Base-by-base conservation (phyloP, 176 grass and related monocot genomes). In the Eleusine coracana region DNA sequence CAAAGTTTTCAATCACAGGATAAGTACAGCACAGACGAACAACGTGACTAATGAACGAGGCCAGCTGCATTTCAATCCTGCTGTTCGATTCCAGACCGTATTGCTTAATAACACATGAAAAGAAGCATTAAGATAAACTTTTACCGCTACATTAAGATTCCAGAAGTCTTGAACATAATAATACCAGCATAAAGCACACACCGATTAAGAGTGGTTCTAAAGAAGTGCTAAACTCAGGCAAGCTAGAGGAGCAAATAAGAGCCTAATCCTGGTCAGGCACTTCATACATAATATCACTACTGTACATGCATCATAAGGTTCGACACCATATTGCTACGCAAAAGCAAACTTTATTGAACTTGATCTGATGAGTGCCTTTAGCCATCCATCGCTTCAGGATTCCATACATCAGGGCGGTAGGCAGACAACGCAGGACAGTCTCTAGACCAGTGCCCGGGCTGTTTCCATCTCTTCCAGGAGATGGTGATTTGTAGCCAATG, bases 301-400 rank as follows among this genome's bases (percentile, higher is more conserved):
- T 50, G 23, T 37, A 21, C 3, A 21, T 71, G 44, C n/a, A 51
- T 51, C 6, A 20, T 51, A 50, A 8, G 15, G 7, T 54, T 36
- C 23, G 27, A 52, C 1, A n/a, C n/a, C 38, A 70, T 7, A 16
- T 11, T 29, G 45, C 13, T 46, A 71, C 4, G 42, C 69, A 71
- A 71, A 71, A 71, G 71, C 48, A 55, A 74, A 55, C 71, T 21
- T 74, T 49, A 21, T 74, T 37, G 48, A 37, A 55, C 49, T 51
- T 55, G 15, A 55, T 36, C 27, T 52, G 29, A 54, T 21, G 50
- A 58, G 17, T n/a, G 6, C 18, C 54, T n/a, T 56, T 21, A n/a
- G 18, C 54, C 18, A 58, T 13, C 18, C 54, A 0, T 55, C 21
- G 54, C 54, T n/a, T 58, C 54, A 21, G 54, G 18, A 58, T 58